Percentiles rank a stretch among this genome's conserved stretches.
phyloP scores from a whole-genome alignment of 257 asterid genomes.

The Solanum sejunctum region DNA sequence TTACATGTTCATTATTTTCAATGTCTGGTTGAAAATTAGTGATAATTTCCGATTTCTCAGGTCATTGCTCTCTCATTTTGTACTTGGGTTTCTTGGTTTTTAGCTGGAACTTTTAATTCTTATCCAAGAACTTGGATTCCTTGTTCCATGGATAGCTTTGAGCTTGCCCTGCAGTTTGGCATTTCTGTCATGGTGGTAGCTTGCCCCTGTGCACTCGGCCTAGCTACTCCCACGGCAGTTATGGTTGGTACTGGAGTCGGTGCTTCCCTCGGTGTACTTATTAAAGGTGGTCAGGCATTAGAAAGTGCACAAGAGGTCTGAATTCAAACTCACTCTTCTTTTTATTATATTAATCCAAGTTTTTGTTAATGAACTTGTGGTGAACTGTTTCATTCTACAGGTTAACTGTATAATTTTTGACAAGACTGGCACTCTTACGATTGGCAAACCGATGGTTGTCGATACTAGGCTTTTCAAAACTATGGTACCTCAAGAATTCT shows the following conservation, averaged over 20 bases:
- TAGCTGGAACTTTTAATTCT: constrained; percentile 41
- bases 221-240: constrained; percentile 89
- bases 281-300: constrained; percentile 87
- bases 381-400: constrained; percentile 15
- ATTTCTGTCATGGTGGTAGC: constrained; percentile 90
- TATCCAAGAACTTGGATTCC: constrained; percentile 73
- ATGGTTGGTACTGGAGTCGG: constrained; percentile 87
- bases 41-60: constrained; percentile 12
- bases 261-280: constrained; percentile 73
- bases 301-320: constrained; percentile 75
- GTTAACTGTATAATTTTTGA: constrained; percentile 64
- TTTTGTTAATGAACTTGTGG: not conserved
- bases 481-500: constrained; percentile 39
- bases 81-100: constrained; percentile 68
- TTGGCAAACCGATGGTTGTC: constrained; percentile 74
- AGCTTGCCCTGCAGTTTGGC: constrained; percentile 86
- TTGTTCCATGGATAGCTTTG: constrained; percentile 55
- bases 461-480: constrained; percentile 37
- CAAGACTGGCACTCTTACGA: constrained; percentile 82
- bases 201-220: constrained; percentile 85
- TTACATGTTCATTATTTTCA: not conserved
- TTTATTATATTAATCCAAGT: not conserved
- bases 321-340: not conserved
- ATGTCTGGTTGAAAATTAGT: not conserved
- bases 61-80: constrained; percentile 38